Base-by-base conservation (phyloP, 371 early-diverging fungal species). In the Lichtheimia ornata region DNA sequence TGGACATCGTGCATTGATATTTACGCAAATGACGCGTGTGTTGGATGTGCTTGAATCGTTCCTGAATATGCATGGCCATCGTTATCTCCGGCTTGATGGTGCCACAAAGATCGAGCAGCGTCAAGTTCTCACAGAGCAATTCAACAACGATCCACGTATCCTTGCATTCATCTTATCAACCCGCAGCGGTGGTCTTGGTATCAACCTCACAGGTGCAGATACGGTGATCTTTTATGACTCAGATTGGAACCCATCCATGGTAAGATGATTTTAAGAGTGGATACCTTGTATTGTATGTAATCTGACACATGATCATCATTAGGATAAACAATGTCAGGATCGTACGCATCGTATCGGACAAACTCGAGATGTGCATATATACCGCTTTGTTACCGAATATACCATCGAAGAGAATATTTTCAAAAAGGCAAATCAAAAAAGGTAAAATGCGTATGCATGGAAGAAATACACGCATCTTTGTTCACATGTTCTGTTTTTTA, bases 21-120 rank as follows among this genome's bases (percentile, higher is more conserved):
- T 98, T 66, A 97, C 97, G 56, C 99, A 99, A 75, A 99, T 99
- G 99, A 98, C 99, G 7, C 85, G 89, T 43, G 91, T 98, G 43
- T 83, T 99, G 81, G 95, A 97, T 70, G 91, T 99, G 28, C 82
- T 99, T 62, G 97, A 96, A 69, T 95, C 96, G 63, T 99, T 95
- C 83, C 75, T 97, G 61, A 88, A 90, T 50, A 89, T 91, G 61
- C 91, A 93, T 60, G 93, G 91, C 0, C 89, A 91, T 73, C 86
- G 90, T 14, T 97, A 95, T 66, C 77, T 89, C 69, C 93, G 95
- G 18, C 71, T 95, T 43, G 95, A 95, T 79, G 97, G 91, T 64
- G 88, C 84, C 43, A 96, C 91, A 28, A 90, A 83, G 62, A 92
- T 87, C 50, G 97, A 92, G 74, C 91, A 87, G 72, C 90, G 89